Percentiles rank a stretch among this genome's conserved stretches.
These are phyloP conservation scores for Fusarium sp. DNA, from an alignment of 2,329 filamentous ascomycete genomes.

Conservation along the genomic window DNA sequence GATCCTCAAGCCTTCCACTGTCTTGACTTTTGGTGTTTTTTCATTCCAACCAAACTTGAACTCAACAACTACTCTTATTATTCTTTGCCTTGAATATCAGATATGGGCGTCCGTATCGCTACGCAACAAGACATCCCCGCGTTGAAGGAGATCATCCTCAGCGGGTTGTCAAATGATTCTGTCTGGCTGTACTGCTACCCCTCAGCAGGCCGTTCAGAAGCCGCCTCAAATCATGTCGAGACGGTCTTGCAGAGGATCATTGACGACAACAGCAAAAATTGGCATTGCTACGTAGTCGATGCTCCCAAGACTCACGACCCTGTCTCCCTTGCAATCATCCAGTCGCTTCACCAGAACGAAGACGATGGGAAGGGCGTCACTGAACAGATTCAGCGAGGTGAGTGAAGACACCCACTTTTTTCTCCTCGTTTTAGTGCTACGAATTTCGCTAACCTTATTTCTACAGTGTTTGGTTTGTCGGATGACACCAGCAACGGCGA, in stretches of 20 bases:
- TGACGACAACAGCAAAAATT: slow-evolving; percentile 20
- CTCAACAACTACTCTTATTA: neutral
- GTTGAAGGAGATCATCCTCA: slow-evolving; percentile 31
- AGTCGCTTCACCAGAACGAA: slow-evolving; percentile 18
- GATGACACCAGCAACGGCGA: neutral
- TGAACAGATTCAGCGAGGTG: slow-evolving; percentile 25
- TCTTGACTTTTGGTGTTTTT: neutral
- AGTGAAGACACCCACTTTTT: neutral
- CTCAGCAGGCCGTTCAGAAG: neutral
- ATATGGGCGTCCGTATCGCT: slow-evolving; percentile 31
- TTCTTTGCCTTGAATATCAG: neutral
- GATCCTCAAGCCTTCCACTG: neutral
- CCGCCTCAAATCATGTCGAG: slow-evolving; percentile 20
- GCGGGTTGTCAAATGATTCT: slow-evolving; percentile 19
- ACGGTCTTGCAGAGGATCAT: slow-evolving; percentile 11
- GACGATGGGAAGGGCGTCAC: slow-evolving; percentile 18
- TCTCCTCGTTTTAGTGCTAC: neutral
- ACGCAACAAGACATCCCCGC: slow-evolving; percentile 26
- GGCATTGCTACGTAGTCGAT: slow-evolving; percentile 26
- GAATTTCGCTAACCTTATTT: neutral
- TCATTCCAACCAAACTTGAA: neutral
- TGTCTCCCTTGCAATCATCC: slow-evolving; percentile 20
- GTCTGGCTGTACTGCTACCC: slow-evolving; percentile 33
- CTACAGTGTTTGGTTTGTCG: slow-evolving; percentile 9
- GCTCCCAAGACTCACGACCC: slow-evolving; percentile 29